Conservation (phyloP, 169 alveolate species). For the Eimeria acervulina region DNA sequence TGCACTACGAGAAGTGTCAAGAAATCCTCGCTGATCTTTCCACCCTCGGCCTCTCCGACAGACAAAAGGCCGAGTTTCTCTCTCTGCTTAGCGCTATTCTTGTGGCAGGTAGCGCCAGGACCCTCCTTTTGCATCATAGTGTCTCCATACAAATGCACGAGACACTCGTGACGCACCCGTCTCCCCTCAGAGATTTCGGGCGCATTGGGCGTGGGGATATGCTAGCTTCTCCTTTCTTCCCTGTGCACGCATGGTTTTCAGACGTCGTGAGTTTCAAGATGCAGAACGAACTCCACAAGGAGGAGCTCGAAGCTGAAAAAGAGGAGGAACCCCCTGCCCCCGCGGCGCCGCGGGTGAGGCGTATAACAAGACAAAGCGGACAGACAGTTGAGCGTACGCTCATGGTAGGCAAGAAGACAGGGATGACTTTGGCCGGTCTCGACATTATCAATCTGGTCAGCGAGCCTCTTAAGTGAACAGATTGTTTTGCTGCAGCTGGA, state of each 20-base stretch:
- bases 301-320: background rate
- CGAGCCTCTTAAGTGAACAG: background rate
- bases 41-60: slow-evolving; percentile 61
- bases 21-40: slow-evolving; percentile 64
- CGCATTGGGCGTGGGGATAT: background rate
- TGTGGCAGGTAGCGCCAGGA: slow-evolving; percentile 75
- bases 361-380: slow-evolving; percentile 1
- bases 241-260: background rate
- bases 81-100: slow-evolving; percentile 69
- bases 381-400: slow-evolving; percentile 17
- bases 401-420: slow-evolving; percentile 15
- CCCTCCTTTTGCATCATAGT: background rate
- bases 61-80: slow-evolving; percentile 44
- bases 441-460: slow-evolving; percentile 66
- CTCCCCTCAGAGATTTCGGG: background rate
- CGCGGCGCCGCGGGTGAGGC: slow-evolving; percentile 35
- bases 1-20: slow-evolving; percentile 49
- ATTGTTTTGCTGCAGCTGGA: background rate
- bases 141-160: background rate
- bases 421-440: slow-evolving; percentile 60
- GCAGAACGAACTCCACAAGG: slow-evolving; percentile 19
- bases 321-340: slow-evolving; percentile 18
- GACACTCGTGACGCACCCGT: background rate
- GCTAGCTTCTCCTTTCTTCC: background rate
- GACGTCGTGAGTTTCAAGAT: slow-evolving; percentile 58